phyloP scores from a whole-genome alignment of 257 asterid genomes.

The Vinca minor region DNA sequence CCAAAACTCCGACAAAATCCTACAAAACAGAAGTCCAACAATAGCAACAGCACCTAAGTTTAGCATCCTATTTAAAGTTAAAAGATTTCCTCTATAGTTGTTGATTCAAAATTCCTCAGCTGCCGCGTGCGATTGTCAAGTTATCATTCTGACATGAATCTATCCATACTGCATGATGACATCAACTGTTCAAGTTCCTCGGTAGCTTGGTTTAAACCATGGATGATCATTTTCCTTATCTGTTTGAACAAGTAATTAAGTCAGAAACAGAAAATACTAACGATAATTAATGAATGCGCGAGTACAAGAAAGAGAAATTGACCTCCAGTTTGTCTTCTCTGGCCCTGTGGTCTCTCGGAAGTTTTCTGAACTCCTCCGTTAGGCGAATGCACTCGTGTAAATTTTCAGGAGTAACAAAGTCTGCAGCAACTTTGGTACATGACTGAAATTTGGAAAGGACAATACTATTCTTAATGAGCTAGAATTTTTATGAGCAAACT shows the following conservation, averaged over 20 bases:
- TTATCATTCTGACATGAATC: background rate
- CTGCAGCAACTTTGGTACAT: conserved; percentile 87
- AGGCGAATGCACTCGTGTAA: conserved; percentile 64
- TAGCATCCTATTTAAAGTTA: no score
- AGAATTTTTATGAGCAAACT: no score
- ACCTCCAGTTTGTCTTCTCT: conserved; percentile 97
- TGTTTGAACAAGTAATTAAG: conserved; percentile 19
- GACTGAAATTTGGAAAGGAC: conserved; percentile 39
- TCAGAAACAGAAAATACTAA: background rate
- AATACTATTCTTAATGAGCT: background rate
- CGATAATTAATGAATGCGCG: background rate
- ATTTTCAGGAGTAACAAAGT: conserved; percentile 94
- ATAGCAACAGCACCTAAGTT: background rate
- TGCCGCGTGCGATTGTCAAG: background rate
- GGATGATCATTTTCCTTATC: conserved; percentile 86
- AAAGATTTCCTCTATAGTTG: background rate
- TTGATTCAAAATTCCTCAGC: background rate
- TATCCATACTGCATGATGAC: background rate
- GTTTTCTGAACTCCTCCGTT: conserved; percentile 75
- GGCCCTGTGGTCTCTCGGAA: conserved; percentile 77
- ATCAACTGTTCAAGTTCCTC: conserved; percentile 49
- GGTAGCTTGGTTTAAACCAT: conserved; percentile 57
- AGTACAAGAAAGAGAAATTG: conserved; percentile 10
- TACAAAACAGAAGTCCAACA: background rate
- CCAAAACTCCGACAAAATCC: background rate